Base-by-base conservation (phyloP, 2,329 filamentous ascomycete species). In the Pyricularia pennisetigena region DNA sequence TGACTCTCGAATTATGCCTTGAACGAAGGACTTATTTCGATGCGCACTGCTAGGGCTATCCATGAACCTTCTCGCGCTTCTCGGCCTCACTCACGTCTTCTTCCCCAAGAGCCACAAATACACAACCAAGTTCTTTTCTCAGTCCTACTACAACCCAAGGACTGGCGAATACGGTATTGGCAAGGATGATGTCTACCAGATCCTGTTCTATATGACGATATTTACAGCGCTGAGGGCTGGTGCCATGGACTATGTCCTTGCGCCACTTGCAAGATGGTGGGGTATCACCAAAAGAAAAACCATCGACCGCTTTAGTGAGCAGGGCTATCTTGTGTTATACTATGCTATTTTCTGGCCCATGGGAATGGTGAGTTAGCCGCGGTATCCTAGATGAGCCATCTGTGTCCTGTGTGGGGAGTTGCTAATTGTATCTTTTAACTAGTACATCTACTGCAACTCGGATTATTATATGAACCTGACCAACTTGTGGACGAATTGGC, bases 261-360 rank as follows among this genome's bases (percentile, higher is more conserved):
- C 88, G 24, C 95, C 94, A 7, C 79, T 96, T 68, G 94, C 91
- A 62, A 88, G 86, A 71, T 80, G 83, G 65, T 84, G 86, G 71
- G 94, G 94, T 49, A 86, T 97, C 73, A 84, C 85, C 73, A 91
- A 90, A 75, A 84, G 83, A 76, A 97, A 97, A 81, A 87, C 88
- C 64, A 82, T 90, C 69, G 87, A 92, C 65, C 87, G 95, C 69
- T 97, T 98, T 79, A 93, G 93, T 70, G 95, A 99, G 81, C 95
- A 99, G 80, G 92, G 90, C 64, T 98, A 94, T 92, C 83, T 97
- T 75, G 81, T 96, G 68, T 78, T 95, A 63, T 98, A 97, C 80
- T 94, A 94, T 78, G 81, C 81, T 64, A 81, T 89, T 68, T 94
- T 94, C 76, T 98, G 93, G 91, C 84, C 88, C 14, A 81, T 94